Conservation (phyloP, 2,329 filamentous ascomycete species). For the Endoconidiophora laricicola region DNA sequence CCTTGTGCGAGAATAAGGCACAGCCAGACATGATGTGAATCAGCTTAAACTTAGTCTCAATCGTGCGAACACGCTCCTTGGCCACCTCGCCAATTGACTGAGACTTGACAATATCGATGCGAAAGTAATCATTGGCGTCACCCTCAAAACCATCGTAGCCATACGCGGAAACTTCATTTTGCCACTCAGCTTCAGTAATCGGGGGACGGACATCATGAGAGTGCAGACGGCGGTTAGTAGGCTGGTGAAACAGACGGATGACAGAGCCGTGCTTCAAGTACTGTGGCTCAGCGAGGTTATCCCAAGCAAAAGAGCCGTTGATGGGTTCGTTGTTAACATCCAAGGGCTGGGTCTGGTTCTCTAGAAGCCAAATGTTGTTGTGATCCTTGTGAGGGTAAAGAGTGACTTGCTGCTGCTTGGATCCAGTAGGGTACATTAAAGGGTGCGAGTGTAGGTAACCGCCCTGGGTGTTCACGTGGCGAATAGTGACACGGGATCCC, state of each 20-base stretch:
- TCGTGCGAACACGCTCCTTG: slow-evolving; percentile 76
- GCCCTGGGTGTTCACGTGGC: slow-evolving; percentile 93
- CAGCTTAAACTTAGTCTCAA: slow-evolving; percentile 91
- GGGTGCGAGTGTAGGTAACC: slow-evolving; percentile 93
- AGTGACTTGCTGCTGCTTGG: slow-evolving; percentile 97
- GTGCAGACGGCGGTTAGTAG: slow-evolving; percentile 78
- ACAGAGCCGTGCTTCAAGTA: slow-evolving; percentile 67
- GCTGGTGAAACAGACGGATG: slow-evolving; percentile 66
- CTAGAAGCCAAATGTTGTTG: slow-evolving; percentile 86
- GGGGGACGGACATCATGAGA: slow-evolving; percentile 87
- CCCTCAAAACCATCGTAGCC: slow-evolving; percentile 94
- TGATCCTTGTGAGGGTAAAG: slow-evolving; percentile 98
- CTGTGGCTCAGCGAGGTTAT: slow-evolving; percentile 45
- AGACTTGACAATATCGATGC: slow-evolving; percentile 83
- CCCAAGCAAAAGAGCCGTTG: slow-evolving; percentile 72
- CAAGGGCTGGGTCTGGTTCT: slow-evolving; percentile 90
- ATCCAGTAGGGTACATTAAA: slow-evolving; percentile 94
- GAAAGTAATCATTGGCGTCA: slow-evolving; percentile 92
- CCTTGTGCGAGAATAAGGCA: slow-evolving; percentile 92
- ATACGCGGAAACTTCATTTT: slow-evolving; percentile 91
- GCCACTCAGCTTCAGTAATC: slow-evolving; percentile 78
- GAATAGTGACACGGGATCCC: slow-evolving; percentile 70
- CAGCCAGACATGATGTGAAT: slow-evolving; percentile 96
- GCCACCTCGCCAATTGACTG: slow-evolving; percentile 64
- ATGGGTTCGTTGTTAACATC: slow-evolving; percentile 59